Percentiles rank a stretch among this genome's conserved stretches.
phyloP scores from a whole-genome alignment of 228 moss, liverwort and hornwort genomes.

The Sphagnum fallax region DNA sequence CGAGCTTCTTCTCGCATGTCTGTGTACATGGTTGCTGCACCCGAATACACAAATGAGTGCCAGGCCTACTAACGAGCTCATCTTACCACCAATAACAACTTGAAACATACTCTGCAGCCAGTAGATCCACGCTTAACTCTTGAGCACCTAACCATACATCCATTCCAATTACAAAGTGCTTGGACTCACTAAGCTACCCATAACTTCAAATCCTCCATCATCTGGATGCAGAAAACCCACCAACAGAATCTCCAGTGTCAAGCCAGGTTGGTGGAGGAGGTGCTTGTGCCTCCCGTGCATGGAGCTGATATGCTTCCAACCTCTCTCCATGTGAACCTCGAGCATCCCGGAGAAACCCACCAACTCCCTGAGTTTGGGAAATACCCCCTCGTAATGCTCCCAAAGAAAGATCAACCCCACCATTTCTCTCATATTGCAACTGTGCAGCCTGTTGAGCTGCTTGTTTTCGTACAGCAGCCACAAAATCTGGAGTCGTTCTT shows the following conservation, averaged over 20 bases:
- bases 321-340: conserved; percentile 20
- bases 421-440: conserved; percentile 42
- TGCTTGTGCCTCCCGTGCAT: conserved; percentile 28
- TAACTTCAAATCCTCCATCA: too few species aligned
- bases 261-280: conserved; percentile 35
- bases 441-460: conserved; percentile 48
- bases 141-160: too few species aligned
- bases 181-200: too few species aligned
- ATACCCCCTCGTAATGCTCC: conserved; percentile 14
- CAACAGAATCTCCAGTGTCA: conserved; percentile 50
- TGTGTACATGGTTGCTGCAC: conserved; percentile 51
- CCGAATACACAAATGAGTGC: not conserved
- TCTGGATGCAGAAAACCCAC: conserved; percentile 12
- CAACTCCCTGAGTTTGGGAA: conserved; percentile 15
- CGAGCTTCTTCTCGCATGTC: conserved; percentile 63
- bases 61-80: too few species aligned
- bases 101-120: too few species aligned
- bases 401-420: conserved; percentile 28
- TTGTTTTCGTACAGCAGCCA: conserved; percentile 50
- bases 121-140: too few species aligned
- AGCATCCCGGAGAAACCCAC: conserved; percentile 26
- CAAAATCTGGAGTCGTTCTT: conserved; percentile 33
- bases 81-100: too few species aligned
- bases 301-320: conserved; percentile 35
- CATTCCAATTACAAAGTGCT: too few species aligned